A percentile compares a stretch with the other conserved stretches of the same genome.
phyloP scores from a whole-genome alignment of 352 stramenopile species.

The Chrysophaeum taylorii region DNA sequence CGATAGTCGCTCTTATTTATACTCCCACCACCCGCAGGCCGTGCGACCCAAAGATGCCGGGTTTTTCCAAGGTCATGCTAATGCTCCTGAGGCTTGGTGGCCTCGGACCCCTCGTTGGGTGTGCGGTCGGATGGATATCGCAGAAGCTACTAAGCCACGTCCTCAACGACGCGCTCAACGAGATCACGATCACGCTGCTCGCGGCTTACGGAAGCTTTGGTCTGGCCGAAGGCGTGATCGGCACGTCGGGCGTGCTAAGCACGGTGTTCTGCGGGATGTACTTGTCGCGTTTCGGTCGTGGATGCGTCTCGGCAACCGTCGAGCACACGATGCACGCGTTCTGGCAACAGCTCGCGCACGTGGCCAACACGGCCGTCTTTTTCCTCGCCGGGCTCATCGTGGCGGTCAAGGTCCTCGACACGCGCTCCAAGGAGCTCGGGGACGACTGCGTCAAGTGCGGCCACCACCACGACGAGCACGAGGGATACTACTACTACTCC shows the following conservation, averaged over 20 bases:
- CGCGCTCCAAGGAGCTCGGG: no score
- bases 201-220: conserved; percentile 37
- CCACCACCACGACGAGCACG: not conserved
- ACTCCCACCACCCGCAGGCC: no score
- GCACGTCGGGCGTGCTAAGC: conserved; percentile 46
- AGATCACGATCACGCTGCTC: conserved; percentile 44
- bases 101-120: conserved; percentile 9
- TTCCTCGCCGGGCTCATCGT: conserved; percentile 27
- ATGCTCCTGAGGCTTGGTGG: conserved; percentile 7
- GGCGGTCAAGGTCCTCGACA: conserved; percentile 22
- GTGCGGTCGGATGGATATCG: not conserved
- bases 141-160: not conserved
- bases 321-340: conserved; percentile 26
- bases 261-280: conserved; percentile 26
- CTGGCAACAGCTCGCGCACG: conserved; percentile 34
- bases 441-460: conserved; percentile 4
- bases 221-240: conserved; percentile 32
- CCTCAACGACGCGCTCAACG: not conserved
- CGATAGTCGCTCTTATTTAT: no score
- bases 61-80: conserved; percentile 13
- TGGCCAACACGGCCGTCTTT: conserved; percentile 36
- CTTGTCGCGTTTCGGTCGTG: not conserved
- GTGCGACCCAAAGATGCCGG: not conserved
- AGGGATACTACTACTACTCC: not conserved
- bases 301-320: conserved; percentile 10